Evolutionary conservation across 306 rosid genomes (phyloP).

Genomic region (Corylus americana): DNA sequence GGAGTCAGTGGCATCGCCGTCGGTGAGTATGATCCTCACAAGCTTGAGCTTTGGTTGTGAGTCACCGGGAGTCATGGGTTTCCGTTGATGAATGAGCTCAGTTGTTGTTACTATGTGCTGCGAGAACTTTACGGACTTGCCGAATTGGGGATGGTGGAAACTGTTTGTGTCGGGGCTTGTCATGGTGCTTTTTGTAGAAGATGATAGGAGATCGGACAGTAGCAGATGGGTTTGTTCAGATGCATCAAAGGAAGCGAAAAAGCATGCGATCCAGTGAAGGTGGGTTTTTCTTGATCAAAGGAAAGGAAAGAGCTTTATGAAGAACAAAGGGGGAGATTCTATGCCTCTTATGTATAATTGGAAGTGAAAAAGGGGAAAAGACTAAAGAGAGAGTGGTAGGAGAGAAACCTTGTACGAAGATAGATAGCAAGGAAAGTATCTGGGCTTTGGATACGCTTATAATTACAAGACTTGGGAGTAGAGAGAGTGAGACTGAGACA

Average conservation of each 20-base stretch:
- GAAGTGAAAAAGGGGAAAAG: neutral
- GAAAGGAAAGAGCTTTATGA: neutral
- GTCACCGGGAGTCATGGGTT: neutral
- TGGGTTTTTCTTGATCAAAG: neutral
- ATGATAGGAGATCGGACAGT: neutral
- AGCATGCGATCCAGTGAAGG: too few relatives aligned
- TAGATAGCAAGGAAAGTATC: neutral
- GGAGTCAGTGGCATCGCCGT: constrained; percentile 75
- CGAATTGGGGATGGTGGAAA: neutral
- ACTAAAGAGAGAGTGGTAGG: constrained; percentile 5
- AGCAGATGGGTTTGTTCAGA: neutral
- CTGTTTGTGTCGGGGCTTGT: neutral
- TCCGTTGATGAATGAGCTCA: neutral
- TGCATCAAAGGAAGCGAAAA: neutral
- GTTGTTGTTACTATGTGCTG: constrained; percentile 21
- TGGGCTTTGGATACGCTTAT: constrained; percentile 2
- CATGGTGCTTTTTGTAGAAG: neutral
- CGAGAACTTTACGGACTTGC: constrained; percentile 19
- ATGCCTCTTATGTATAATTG: neutral
- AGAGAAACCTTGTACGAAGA: neutral
- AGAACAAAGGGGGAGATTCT: neutral
- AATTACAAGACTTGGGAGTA: neutral
- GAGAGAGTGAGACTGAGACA: neutral
- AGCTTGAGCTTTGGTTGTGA: constrained; percentile 45
- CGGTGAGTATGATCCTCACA: constrained; percentile 69